A percentile compares a stretch with the other conserved stretches of the same genome.
Conservation (phyloP, 345 rosid species). For the Kandelia obovata region DNA sequence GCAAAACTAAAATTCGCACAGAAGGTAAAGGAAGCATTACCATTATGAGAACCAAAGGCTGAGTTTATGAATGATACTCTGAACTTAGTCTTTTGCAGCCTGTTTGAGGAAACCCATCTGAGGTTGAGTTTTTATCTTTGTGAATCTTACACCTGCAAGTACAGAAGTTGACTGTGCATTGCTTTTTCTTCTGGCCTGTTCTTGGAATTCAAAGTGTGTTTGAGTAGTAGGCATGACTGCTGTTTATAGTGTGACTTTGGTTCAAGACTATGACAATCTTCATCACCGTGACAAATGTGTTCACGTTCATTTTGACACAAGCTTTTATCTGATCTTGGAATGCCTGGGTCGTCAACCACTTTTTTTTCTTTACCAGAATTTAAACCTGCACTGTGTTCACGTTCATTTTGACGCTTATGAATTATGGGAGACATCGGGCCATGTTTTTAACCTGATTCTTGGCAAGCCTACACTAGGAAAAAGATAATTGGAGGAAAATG, state of each 20-base stretch:
- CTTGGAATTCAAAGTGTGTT: conserved; percentile 28
- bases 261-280: conserved; percentile 10
- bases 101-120: background rate
- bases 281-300: background rate
- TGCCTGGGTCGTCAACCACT: too few relatives aligned
- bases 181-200: background rate
- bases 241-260: conserved; percentile 12
- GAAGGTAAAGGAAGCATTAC: conserved; percentile 99
- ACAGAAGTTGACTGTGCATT: conserved; percentile 11
- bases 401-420: too few relatives aligned
- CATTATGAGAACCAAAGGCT: conserved; percentile 92
- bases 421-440: too few relatives aligned
- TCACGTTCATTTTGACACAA: too few relatives aligned
- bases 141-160: conserved; percentile 20
- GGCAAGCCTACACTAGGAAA: too few relatives aligned
- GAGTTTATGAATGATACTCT: conserved; percentile 21
- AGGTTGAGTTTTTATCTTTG: conserved; percentile 23
- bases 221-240: conserved; percentile 19
- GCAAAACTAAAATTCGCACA: conserved; percentile 89
- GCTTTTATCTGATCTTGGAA: background rate
- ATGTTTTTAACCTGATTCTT: too few relatives aligned
- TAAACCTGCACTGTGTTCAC: too few relatives aligned
- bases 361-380: too few relatives aligned
- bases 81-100: conserved; percentile 7
- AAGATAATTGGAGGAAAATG: too few relatives aligned